Evolutionary conservation across 176 grass and related monocot genomes (phyloP), one percentile per base, ranked within the genome.

Genomic region (Elaeis guineensis): DNA sequence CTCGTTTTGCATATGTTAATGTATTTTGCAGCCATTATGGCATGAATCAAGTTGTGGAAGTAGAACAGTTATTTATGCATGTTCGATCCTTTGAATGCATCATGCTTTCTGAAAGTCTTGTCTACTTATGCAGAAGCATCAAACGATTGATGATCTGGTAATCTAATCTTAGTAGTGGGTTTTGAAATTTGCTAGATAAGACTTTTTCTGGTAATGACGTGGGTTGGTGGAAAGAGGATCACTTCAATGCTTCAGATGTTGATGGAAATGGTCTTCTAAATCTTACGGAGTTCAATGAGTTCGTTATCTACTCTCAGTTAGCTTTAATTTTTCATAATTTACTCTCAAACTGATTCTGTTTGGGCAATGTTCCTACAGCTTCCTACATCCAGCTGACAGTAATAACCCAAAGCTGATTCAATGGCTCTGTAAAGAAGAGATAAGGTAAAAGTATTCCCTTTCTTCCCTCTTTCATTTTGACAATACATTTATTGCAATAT

Each of bases 191-290:
- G 35, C 35, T 44, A 44, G 35, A 44, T 48, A 24, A 22, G 39
- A 11, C 21, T 69, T 48, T 16, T 5, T n/a, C 54, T 28, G 48
- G 16, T 75, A 50, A 64, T 77, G 29, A 55, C 52, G 44, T 64
- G 73, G 82, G 82, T 12, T 86, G 82, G 85, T 89, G 85, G 90
- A 80, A 82, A 29, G 82, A 89, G 82, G 86, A 83, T 28, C 90
- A 95, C 29, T 86, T 95, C 74, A 89, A 81, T 83, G 90, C 86
- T 35, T 83, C 86, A 17, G 90, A 95, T 57, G 64, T 73, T 9
- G 81, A 89, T 35, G 73, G 76, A 7, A 66, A 95, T 50, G 86
- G 90, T 50, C 81, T 83, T 55, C 79, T 95, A 16, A 80, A 89
- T 85, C 72, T 80, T 67, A 54, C 59, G 1, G 90, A 95, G 29